phyloP scores from a whole-genome alignment of 208 protist genomes.

The Trypanosoma lewisi region DNA sequence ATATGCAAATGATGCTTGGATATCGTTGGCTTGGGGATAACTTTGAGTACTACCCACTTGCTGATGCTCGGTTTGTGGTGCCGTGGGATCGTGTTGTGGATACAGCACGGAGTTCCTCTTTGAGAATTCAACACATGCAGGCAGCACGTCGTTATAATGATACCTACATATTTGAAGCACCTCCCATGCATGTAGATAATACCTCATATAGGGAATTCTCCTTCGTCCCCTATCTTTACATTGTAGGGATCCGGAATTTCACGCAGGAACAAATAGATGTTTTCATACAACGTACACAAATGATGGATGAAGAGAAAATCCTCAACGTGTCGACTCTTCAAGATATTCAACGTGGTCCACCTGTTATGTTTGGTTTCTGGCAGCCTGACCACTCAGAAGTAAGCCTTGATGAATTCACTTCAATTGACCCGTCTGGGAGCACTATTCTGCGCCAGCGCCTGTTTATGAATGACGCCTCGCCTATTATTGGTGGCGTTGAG shows the following conservation, averaged over 20 bases:
- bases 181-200: constrained; percentile 52
- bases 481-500: constrained; percentile 45
- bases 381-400: constrained; percentile 32
- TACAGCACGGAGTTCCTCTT: constrained; percentile 10
- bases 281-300: constrained; percentile 23
- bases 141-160: constrained; percentile 1
- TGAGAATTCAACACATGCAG: neutral
- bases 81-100: constrained; percentile 6
- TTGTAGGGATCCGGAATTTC: constrained; percentile 33
- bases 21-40: constrained; percentile 56
- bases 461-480: constrained; percentile 28
- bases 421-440: constrained; percentile 53
- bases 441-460: constrained; percentile 48
- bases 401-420: constrained; percentile 20
- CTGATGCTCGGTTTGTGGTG: constrained; percentile 15
- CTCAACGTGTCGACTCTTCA: constrained; percentile 13
- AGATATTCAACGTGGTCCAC: constrained; percentile 25
- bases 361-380: constrained; percentile 47
- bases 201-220: constrained; percentile 25
- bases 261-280: constrained; percentile 21
- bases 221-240: constrained; percentile 27
- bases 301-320: constrained; percentile 15
- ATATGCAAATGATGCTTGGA: constrained; percentile 32
- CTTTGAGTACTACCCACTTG: constrained; percentile 75
- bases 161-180: constrained; percentile 1